Base-by-base conservation (phyloP, 139 green algal species). In the Chlamydomonas schloesseri region DNA sequence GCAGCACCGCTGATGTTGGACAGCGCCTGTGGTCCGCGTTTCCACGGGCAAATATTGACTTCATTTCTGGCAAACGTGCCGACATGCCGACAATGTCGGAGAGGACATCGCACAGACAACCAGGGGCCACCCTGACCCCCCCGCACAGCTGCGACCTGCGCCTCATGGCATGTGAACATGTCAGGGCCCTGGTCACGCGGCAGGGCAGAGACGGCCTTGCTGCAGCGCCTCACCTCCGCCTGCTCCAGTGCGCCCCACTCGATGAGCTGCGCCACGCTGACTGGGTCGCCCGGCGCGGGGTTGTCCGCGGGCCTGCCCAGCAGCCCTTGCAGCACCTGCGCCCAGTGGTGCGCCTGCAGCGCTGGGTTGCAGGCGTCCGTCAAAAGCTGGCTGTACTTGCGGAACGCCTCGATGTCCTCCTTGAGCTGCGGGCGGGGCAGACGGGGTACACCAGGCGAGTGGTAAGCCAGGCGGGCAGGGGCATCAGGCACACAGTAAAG, bases 271-370 rank as follows among this genome's bases (percentile, higher is more conserved):
- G 83, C 28, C 65, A 89, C 58, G 50, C 36, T 82, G 71, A 91
- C 87, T 67, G 86, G 62, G 2, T 57, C 47, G 13, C 2, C 58
- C 1, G 73, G 62, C 18, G 76, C 64, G 65, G 69, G 74, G 36
- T 23, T 1, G 64, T 37, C n/a, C n/a, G 13, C n/a, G 29, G 42
- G 42, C 5, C 64, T 29, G 24, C 60, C 60, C 60, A 67, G 21
- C 23, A 67, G 23, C 34, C n/a, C 57, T 8, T 50, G 42, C 74
- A 81, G 26, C 76, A 91, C 86, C 24, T 87, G 73, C 23, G 50
- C 62, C 91, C 91, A 95, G 91, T 95, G 92, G 77, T 91, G 89
- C 1, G 60, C 69, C 88, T 94, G 87, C 67, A 95, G 86, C 0
- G 92, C 91, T 23, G 87, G 86, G 84, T 95, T 95, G 65, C 83